Evolutionary conservation across 2,329 filamentous ascomycete species (phyloP).

Genomic region (Alternaria arborescens): DNA sequence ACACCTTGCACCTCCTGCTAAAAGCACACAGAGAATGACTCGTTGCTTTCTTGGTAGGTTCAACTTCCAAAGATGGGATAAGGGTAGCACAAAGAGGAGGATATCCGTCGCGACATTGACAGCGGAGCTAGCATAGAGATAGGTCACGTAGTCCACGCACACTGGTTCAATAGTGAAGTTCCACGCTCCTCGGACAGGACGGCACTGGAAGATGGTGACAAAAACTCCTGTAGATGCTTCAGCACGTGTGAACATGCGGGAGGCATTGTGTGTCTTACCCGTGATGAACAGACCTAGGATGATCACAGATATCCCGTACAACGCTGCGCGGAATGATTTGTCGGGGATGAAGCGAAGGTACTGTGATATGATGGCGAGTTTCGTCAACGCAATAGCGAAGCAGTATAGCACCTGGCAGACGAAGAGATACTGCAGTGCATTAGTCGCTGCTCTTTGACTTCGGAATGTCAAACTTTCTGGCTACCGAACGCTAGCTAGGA

Average conservation of each 20-base stretch:
- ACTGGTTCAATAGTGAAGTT: slow-evolving; percentile 25
- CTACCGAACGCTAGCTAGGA: neutral
- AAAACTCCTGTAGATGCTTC: slow-evolving; percentile 26
- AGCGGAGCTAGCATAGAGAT: slow-evolving; percentile 38
- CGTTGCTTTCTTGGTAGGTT: slow-evolving; percentile 39
- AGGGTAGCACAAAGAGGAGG: slow-evolving; percentile 33
- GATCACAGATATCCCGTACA: slow-evolving; percentile 28
- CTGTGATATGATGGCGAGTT: slow-evolving; percentile 40
- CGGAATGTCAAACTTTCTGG: too few species aligned
- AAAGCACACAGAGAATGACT: slow-evolving; percentile 37
- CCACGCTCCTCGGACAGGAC: slow-evolving; percentile 35
- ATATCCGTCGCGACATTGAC: slow-evolving; percentile 38
- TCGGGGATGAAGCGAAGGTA: slow-evolving; percentile 39
- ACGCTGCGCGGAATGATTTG: slow-evolving; percentile 26
- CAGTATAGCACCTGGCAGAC: slow-evolving; percentile 39
- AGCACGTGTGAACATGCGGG: neutral
- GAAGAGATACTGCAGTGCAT: slow-evolving; percentile 30
- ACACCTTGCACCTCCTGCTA: slow-evolving; percentile 37
- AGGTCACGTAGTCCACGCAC: slow-evolving; percentile 35
- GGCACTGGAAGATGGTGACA: slow-evolving; percentile 41
- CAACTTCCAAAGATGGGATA: slow-evolving; percentile 38
- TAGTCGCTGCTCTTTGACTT: slow-evolving; percentile 3
- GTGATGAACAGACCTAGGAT: slow-evolving; percentile 32
- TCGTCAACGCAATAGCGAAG: slow-evolving; percentile 38
- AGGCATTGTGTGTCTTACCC: slow-evolving; percentile 14